phyloP scores from a whole-genome alignment of 306 rosid species.

The Carpinus viminea region DNA sequence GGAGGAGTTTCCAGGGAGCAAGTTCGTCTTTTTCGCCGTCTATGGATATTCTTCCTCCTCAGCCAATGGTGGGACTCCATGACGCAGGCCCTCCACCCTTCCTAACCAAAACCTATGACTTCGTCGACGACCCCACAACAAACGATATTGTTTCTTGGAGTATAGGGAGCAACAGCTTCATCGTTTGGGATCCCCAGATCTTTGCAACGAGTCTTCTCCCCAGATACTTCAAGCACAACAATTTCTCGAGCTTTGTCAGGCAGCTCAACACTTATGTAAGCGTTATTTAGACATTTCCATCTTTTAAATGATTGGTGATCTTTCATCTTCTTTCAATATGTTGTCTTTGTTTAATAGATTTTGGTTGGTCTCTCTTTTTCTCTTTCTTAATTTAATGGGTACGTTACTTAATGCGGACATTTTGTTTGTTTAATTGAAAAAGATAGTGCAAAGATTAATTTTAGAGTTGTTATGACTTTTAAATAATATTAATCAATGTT shows the following conservation, averaged over 20 bases:
- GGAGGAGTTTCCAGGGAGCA: conserved; percentile 46
- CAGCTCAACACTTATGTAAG: conserved; percentile 95
- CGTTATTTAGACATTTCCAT: conserved; percentile 6
- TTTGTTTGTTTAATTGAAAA: conserved; percentile 29
- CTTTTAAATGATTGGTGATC: background rate
- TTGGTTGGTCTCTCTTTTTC: conserved; percentile 16
- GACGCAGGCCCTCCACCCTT: conserved; percentile 85
- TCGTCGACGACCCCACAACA: conserved; percentile 70
- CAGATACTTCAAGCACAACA: conserved; percentile 85
- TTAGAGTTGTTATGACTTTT: too few relatives aligned
- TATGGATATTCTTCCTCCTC: conserved; percentile 32
- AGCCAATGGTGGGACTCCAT: conserved; percentile 62
- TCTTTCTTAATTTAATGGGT: conserved; percentile 14
- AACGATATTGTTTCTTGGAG: conserved; percentile 83
- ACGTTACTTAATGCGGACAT: conserved; percentile 12
- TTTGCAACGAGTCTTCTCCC: conserved; percentile 72
- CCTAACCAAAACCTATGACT: conserved; percentile 79
- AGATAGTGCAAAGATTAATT: too few relatives aligned
- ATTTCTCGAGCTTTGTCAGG: conserved; percentile 92
- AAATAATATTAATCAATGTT: background rate
- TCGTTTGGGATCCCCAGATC: conserved; percentile 80
- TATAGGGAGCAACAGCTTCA: conserved; percentile 69
- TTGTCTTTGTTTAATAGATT: background rate
- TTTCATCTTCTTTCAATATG: conserved; percentile 5
- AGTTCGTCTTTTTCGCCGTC: conserved; percentile 20